Percentiles rank a stretch among this genome's conserved stretches.
These are phyloP conservation scores for Retiboletus flavoniger DNA, from an alignment of 1,284 basidiomycete species.

Conservation along the genomic window DNA sequence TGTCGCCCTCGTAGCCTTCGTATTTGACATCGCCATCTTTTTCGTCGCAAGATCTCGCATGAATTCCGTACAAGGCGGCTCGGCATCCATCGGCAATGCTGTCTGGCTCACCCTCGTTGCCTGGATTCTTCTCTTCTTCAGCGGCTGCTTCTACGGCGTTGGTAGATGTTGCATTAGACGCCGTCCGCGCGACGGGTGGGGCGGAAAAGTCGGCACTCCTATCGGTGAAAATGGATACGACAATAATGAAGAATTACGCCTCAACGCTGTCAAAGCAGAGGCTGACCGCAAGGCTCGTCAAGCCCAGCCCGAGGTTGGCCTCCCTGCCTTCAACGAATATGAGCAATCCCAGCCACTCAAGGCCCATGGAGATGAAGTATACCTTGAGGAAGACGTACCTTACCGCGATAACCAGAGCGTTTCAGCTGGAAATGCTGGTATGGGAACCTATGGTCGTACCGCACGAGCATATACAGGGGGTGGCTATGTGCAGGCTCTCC, in stretches of 20 bases:
- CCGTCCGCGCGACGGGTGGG: constrained; percentile 45
- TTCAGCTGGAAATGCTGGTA: constrained; percentile 24
- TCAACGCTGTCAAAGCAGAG: constrained; percentile 81
- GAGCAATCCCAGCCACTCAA: constrained; percentile 62
- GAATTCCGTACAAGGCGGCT: constrained; percentile 63
- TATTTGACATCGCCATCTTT: constrained; percentile 85
- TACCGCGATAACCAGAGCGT: constrained; percentile 36
- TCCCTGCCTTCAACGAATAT: constrained; percentile 73
- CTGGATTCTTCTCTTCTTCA: constrained; percentile 80
- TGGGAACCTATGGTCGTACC: constrained; percentile 34
- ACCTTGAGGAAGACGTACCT: constrained; percentile 43
- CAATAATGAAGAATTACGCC: constrained; percentile 56
- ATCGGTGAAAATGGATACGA: constrained; percentile 39
- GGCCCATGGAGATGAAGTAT: constrained; percentile 54
- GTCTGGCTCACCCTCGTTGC: constrained; percentile 86
- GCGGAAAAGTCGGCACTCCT: constrained; percentile 31
- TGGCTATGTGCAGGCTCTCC: constrained; percentile 63
- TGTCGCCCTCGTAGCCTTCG: constrained; percentile 75
- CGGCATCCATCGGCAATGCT: constrained; percentile 72
- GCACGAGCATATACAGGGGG: constrained; percentile 42
- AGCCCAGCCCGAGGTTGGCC: constrained; percentile 59
- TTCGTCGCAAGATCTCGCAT: constrained; percentile 80
- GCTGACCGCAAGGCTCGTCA: constrained; percentile 73
- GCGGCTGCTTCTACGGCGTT: constrained; percentile 80
- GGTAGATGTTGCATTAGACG: constrained; percentile 77